Evolutionary conservation across 2,329 filamentous ascomycete species (phyloP).

Genomic region (Fusarium subtropicale): DNA sequence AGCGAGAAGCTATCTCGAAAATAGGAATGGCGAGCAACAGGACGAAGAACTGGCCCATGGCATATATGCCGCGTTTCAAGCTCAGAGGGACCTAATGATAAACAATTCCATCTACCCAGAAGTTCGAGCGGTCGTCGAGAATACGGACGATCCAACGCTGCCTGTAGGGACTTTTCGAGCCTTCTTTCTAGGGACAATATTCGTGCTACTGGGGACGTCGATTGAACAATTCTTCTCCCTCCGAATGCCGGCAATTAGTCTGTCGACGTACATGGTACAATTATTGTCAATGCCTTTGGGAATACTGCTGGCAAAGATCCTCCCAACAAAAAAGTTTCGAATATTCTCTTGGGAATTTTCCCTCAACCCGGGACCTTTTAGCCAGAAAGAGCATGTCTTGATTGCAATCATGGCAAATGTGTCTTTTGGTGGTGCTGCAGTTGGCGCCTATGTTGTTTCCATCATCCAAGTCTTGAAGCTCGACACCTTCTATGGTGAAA

Average conservation of each 20-base stretch:
- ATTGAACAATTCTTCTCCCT: slow-evolving; percentile 56
- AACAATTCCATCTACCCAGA: slow-evolving; percentile 55
- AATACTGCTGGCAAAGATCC: slow-evolving; percentile 47
- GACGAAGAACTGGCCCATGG: slow-evolving; percentile 33
- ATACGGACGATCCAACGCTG: slow-evolving; percentile 55
- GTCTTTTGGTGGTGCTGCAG: slow-evolving; percentile 48
- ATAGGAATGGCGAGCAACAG: neutral
- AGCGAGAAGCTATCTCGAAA: slow-evolving; percentile 55
- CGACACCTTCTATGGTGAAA: slow-evolving; percentile 59
- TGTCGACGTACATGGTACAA: slow-evolving; percentile 56
- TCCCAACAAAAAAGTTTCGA: slow-evolving; percentile 21
- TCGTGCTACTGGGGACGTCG: slow-evolving; percentile 45
- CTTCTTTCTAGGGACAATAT: slow-evolving; percentile 54
- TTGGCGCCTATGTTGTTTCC: slow-evolving; percentile 57
- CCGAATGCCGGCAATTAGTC: slow-evolving; percentile 55
- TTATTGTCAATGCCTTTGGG: slow-evolving; percentile 56
- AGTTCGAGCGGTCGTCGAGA: slow-evolving; percentile 60
- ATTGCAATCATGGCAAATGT: slow-evolving; percentile 69
- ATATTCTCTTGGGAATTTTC: slow-evolving; percentile 44
- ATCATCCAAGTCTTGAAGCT: slow-evolving; percentile 61
- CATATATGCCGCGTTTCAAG: slow-evolving; percentile 40
- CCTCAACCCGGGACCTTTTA: slow-evolving; percentile 63
- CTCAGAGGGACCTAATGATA: slow-evolving; percentile 45
- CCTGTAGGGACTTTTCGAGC: slow-evolving; percentile 57
- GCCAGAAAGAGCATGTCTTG: slow-evolving; percentile 66